phyloP scores from a whole-genome alignment of 2,329 filamentous ascomycete genomes.

The Fusarium siculi region DNA sequence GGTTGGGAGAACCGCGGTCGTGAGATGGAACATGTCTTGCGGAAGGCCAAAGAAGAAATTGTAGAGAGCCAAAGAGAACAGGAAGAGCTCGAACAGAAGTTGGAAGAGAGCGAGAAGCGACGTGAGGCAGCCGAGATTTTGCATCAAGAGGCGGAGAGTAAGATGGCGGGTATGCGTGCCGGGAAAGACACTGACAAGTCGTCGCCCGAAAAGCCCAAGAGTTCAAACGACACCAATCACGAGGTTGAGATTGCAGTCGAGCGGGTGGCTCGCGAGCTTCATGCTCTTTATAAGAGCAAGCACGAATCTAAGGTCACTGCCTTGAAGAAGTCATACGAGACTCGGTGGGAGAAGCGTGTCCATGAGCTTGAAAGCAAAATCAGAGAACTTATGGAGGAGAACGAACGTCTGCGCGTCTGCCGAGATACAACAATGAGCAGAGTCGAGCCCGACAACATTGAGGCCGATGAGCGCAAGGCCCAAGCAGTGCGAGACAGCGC shows the following conservation, averaged over 20 bases:
- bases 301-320: conserved; percentile 96
- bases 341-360: conserved; percentile 88
- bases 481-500: conserved; percentile 73
- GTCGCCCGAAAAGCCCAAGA: conserved; percentile 54
- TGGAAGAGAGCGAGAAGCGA: conserved; percentile 81
- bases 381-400: conserved; percentile 75
- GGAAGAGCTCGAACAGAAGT: conserved; percentile 78
- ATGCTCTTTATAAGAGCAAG: conserved; percentile 94
- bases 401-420: conserved; percentile 75
- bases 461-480: conserved; percentile 61
- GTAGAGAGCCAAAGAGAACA: conserved; percentile 81
- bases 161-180: conserved; percentile 78
- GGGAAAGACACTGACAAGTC: conserved; percentile 59
- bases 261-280: conserved; percentile 92
- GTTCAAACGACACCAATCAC: conserved; percentile 49
- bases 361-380: conserved; percentile 79
- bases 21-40: conserved; percentile 85
- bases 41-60: conserved; percentile 84
- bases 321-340: conserved; percentile 85
- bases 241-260: conserved; percentile 89
- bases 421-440: conserved; percentile 74
- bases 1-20: conserved; percentile 86
- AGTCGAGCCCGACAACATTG: conserved; percentile 58
- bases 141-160: conserved; percentile 79
- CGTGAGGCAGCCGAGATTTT: conserved; percentile 79